These are phyloP conservation scores for Draba incana DNA, from an alignment of 345 rosid species.

Conservation along the genomic window DNA sequence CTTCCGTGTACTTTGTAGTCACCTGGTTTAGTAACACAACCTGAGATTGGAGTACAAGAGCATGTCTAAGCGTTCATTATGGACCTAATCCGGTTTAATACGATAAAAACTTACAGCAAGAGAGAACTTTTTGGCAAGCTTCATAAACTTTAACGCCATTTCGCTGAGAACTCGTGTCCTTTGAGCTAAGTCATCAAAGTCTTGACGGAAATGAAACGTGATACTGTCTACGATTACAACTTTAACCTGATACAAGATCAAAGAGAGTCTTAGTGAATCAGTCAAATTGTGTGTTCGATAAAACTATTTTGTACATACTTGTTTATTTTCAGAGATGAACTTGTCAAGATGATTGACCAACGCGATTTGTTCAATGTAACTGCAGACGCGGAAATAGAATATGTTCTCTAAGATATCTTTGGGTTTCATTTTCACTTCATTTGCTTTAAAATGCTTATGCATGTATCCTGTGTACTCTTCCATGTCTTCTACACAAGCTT, in stretches of 20 bases:
- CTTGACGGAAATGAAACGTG: conserved; percentile 97
- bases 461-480: conserved; percentile 55
- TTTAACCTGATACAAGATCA: conserved; percentile 60
- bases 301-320: conserved; percentile 48
- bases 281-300: not conserved
- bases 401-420: conserved; percentile 76
- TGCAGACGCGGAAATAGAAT: conserved; percentile 83
- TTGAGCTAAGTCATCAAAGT: conserved; percentile 81
- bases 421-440: conserved; percentile 53
- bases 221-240: conserved; percentile 78
- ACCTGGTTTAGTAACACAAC: conserved; percentile 91
- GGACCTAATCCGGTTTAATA: not conserved
- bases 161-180: conserved; percentile 79
- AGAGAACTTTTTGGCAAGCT: conserved; percentile 76
- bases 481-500: conserved; percentile 78
- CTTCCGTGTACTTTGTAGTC: conserved; percentile 73
- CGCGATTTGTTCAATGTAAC: conserved; percentile 85
- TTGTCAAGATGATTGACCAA: conserved; percentile 74
- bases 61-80: too few species aligned
- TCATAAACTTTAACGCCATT: conserved; percentile 88
- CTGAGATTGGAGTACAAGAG: conserved; percentile 45
- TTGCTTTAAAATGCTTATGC: conserved; percentile 51
- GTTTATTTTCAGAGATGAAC: conserved; percentile 76
- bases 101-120: conserved; percentile 64
- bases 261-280: not conserved